phyloP scores from a whole-genome alignment of 2,329 filamentous ascomycete species.

The Colletotrichum truncatum region DNA sequence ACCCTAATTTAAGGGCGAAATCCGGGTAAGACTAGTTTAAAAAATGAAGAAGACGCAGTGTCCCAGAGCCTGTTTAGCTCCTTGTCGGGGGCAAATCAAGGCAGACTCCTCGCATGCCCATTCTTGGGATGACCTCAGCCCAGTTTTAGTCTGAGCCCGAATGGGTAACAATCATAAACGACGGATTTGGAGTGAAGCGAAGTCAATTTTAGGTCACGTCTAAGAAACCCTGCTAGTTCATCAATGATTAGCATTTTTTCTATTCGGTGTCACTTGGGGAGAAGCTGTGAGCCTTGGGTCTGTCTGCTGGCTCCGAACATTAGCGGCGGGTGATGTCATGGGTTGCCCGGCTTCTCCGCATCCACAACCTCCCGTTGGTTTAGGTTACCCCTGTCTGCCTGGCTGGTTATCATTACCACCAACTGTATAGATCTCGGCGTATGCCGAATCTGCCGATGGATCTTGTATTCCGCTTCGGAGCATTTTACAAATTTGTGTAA shows the following conservation, averaged over 20 bases:
- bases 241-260: background rate
- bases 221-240: background rate
- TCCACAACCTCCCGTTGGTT: background rate
- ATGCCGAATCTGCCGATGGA: background rate
- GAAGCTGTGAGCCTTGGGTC: background rate
- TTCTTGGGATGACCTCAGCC: constrained; percentile 13
- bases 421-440: background rate
- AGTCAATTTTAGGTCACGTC: constrained; percentile 12
- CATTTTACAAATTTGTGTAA: background rate
- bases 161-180: background rate
- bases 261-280: background rate
- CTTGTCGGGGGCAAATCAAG: background rate
- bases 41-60: background rate
- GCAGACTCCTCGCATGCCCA: background rate
- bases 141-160: background rate
- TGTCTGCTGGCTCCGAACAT: background rate
- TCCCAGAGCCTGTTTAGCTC: background rate
- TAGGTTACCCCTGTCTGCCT: background rate
- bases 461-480: background rate
- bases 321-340: constrained; percentile 15
- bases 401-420: background rate
- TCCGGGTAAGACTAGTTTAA: background rate
- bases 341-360: background rate
- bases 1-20: background rate
- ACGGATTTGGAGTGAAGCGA: background rate